Conservation (phyloP, 345 rosid genomes). For the Eucalyptus cladocalyx region DNA sequence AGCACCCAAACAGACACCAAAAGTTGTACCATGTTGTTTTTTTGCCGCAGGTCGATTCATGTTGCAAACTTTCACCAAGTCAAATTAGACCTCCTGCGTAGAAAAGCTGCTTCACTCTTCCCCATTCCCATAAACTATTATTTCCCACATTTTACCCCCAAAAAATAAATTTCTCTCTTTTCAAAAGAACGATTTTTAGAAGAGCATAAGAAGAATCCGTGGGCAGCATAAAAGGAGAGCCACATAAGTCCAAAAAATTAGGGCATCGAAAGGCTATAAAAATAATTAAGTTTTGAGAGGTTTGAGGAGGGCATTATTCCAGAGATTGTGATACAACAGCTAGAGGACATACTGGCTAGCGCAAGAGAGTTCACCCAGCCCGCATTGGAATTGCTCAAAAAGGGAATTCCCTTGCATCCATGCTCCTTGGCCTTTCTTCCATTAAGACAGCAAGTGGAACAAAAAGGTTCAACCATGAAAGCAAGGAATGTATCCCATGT, state of each 20-base stretch:
- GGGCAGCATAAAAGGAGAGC: constrained; percentile 28
- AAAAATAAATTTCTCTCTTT: not conserved
- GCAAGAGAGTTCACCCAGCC: not conserved
- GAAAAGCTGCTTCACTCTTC: not conserved
- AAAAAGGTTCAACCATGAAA: constrained; percentile 11
- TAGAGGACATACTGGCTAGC: constrained; percentile 33
- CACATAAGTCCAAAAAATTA: constrained; percentile 25
- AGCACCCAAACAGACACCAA: not conserved
- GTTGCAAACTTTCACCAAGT: not conserved
- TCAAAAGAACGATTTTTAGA: not conserved
- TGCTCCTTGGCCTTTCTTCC: constrained; percentile 6
- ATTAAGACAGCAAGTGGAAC: constrained; percentile 27
- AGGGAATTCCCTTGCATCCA: constrained; percentile 34
- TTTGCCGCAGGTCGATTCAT: constrained; percentile 5
- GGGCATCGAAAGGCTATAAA: not conserved
- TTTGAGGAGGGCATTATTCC: constrained; percentile 34
- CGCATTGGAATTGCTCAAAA: constrained; percentile 18
- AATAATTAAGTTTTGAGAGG: constrained; percentile 4
- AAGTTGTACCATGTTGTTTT: not conserved
- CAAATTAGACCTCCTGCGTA: not conserved
- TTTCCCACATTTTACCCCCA: not conserved
- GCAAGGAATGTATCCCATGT: constrained; percentile 40
- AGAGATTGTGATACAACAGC: constrained; percentile 33
- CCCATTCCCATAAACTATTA: not conserved
- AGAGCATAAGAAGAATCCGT: constrained; percentile 44